Percentiles rank a stretch among this genome's conserved stretches.
phyloP scores from a whole-genome alignment of 2,329 filamentous ascomycete genomes.

The Trichoderma sp. region DNA sequence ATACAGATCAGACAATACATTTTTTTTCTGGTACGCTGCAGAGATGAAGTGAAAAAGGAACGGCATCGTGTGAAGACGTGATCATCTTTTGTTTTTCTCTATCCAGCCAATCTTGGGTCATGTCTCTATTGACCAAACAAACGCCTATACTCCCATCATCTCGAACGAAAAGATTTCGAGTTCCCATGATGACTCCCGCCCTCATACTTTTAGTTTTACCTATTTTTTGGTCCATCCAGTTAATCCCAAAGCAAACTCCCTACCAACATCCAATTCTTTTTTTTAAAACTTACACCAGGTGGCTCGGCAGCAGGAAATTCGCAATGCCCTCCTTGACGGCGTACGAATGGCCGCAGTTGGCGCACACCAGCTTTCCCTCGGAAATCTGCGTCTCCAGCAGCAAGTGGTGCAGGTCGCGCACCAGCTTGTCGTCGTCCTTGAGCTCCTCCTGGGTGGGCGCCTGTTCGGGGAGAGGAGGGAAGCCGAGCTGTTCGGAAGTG shows the following conservation, averaged over 20 bases:
- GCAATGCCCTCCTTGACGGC: constrained; percentile 92
- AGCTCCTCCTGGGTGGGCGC: constrained; percentile 62
- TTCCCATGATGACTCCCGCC: background rate
- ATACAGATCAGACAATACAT: background rate
- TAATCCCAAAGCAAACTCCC: background rate
- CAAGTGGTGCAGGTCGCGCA: constrained; percentile 75
- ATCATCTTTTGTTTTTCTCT: background rate
- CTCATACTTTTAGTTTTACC: background rate
- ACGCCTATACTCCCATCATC: constrained; percentile 11
- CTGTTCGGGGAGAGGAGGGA: constrained; percentile 66
- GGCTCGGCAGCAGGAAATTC: constrained; percentile 90
- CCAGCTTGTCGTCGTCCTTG: constrained; percentile 62
- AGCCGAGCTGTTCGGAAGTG: constrained; percentile 63
- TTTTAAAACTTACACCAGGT: constrained; percentile 61
- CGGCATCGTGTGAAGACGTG: background rate
- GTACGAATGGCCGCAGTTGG: constrained; percentile 90
- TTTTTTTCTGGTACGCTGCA: background rate
- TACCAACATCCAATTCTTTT: background rate
- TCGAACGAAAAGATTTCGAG: background rate
- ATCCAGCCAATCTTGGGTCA: background rate
- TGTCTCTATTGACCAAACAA: background rate
- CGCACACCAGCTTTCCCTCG: constrained; percentile 86
- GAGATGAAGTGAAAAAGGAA: background rate
- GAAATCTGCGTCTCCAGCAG: constrained; percentile 86
- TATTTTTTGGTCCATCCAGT: background rate